Evolutionary conservation across 495 filamentous ascomycete species (phyloP).

Genomic region (Tuber melanosporum): DNA sequence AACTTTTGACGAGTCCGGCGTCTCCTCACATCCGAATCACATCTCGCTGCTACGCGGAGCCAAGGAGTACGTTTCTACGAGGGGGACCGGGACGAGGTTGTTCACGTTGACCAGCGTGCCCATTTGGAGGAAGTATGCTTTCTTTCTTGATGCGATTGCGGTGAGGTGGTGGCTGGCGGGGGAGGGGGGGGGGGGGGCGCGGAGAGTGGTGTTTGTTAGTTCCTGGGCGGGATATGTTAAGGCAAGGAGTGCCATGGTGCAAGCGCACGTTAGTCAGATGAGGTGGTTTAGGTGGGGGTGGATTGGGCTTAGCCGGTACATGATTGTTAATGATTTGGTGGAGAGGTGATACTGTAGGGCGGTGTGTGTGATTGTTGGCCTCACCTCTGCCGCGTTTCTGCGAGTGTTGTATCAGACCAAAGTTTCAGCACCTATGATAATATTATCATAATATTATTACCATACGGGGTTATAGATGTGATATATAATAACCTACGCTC

Average conservation of each 20-base stretch:
- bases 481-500: no score
- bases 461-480: no score
- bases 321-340: constrained; percentile 86
- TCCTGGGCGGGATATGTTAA: constrained; percentile 54
- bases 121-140: constrained; percentile 66
- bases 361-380: no score
- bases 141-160: constrained; percentile 50
- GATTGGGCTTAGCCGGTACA: constrained; percentile 85
- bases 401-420: no score
- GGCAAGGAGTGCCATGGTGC: constrained; percentile 78
- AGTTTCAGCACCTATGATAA: no score
- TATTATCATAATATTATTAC: no score
- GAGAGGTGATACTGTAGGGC: background rate
- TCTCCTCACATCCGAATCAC: constrained; percentile 88
- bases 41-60: constrained; percentile 79
- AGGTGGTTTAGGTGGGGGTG: constrained; percentile 96
- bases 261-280: constrained; percentile 92
- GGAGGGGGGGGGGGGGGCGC: constrained; percentile 39
- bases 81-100: constrained; percentile 60
- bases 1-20: constrained; percentile 75
- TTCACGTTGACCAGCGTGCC: constrained; percentile 72
- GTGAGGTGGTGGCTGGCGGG: constrained; percentile 32
- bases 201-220: constrained; percentile 60
- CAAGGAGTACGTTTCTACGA: constrained; percentile 55
- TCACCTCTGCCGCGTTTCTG: no score